Conservation (phyloP, 768 basidiomycete genomes). For the Russula sp. region DNA sequence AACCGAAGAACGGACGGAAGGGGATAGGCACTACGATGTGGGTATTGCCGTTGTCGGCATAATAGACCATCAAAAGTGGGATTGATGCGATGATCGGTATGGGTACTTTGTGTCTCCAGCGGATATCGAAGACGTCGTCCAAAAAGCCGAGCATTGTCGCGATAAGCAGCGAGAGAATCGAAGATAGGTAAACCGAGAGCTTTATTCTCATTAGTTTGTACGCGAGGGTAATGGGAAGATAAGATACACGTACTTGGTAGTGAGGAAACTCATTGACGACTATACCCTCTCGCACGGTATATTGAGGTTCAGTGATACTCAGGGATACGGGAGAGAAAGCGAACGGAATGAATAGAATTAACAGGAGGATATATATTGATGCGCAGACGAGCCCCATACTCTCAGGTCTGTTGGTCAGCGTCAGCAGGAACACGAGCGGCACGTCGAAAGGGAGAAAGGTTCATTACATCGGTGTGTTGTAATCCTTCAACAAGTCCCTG, state of each 20-base stretch:
- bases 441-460: neutral
- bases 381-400: constrained; percentile 91
- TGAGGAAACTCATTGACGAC: constrained; percentile 71
- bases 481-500: constrained; percentile 81
- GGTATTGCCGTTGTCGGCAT: constrained; percentile 90
- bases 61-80: constrained; percentile 94
- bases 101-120: constrained; percentile 97
- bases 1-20: constrained; percentile 66
- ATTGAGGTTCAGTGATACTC: constrained; percentile 42
- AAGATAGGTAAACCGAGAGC: constrained; percentile 91
- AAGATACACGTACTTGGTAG: constrained; percentile 61
- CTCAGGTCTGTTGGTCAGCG: constrained; percentile 65
- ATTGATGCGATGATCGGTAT: constrained; percentile 96
- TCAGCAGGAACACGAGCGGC: constrained; percentile 1
- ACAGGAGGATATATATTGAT: constrained; percentile 76
- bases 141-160: constrained; percentile 94
- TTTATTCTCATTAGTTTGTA: constrained; percentile 35
- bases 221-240: neutral
- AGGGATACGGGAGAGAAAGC: constrained; percentile 77
- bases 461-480: constrained; percentile 68
- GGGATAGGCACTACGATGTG: constrained; percentile 91
- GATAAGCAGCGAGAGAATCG: constrained; percentile 84
- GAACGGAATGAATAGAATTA: constrained; percentile 94
- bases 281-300: constrained; percentile 55
- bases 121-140: constrained; percentile 97